Conservation (phyloP, 495 filamentous ascomycete species). For the Immersiella caudata region DNA sequence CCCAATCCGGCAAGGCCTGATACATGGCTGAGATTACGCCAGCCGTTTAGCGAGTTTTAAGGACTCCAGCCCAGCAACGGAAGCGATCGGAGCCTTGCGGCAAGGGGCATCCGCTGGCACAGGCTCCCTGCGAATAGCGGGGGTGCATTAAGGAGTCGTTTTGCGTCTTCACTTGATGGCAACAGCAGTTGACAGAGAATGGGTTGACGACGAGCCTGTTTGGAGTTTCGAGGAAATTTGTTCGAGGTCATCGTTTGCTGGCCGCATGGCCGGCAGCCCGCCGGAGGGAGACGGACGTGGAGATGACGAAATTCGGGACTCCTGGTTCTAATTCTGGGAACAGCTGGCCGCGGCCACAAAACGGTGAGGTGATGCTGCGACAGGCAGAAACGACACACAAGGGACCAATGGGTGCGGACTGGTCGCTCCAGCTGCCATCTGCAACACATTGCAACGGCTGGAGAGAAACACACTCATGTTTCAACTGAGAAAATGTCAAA, state of each 20-base stretch:
- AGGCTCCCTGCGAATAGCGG: slow-evolving; percentile 17
- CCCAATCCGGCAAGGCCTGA: slow-evolving; percentile 41
- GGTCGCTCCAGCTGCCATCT: slow-evolving; percentile 8
- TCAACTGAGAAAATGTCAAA: slow-evolving; percentile 38
- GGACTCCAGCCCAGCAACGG: slow-evolving; percentile 37
- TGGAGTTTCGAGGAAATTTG: slow-evolving; percentile 24
- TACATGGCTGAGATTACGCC: slow-evolving; percentile 44
- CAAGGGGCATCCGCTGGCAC: slow-evolving; percentile 31
- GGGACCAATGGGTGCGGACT: neutral
- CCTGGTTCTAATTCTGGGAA: neutral
- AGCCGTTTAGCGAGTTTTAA: slow-evolving; percentile 46
- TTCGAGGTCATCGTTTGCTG: slow-evolving; percentile 12
- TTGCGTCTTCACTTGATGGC: neutral
- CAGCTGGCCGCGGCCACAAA: neutral
- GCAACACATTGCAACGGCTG: slow-evolving; percentile 21
- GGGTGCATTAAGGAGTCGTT: slow-evolving; percentile 28
- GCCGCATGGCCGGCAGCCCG: neutral
- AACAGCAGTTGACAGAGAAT: neutral
- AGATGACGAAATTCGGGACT: neutral
- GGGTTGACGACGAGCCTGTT: slow-evolving; percentile 19
- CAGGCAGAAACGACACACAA: neutral
- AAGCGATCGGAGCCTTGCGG: slow-evolving; percentile 36
- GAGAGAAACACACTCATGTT: slow-evolving; percentile 41
- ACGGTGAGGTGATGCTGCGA: neutral
- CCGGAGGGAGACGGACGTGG: neutral